These are phyloP conservation scores for Ceratocystis variospora DNA, from an alignment of 2,329 filamentous ascomycete genomes.

Conservation along the genomic window DNA sequence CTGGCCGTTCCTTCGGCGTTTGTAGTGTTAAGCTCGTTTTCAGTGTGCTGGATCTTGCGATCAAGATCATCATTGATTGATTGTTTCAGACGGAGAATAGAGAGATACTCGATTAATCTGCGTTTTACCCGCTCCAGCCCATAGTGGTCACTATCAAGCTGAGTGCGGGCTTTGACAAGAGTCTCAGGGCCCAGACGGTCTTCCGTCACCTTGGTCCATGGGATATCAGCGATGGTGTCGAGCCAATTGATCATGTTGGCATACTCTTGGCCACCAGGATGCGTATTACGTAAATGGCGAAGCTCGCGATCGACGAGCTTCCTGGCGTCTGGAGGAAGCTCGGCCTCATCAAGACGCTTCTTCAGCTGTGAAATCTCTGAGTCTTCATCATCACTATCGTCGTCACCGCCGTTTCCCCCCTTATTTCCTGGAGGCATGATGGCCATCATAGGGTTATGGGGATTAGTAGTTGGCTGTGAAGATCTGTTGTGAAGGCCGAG, in stretches of 20 bases:
- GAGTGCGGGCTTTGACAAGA: constrained; percentile 63
- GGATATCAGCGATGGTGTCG: constrained; percentile 85
- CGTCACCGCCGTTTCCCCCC: constrained; percentile 31
- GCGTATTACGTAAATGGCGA: constrained; percentile 84
- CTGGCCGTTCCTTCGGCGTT: constrained; percentile 30
- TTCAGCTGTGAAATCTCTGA: constrained; percentile 87
- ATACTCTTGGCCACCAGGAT: constrained; percentile 88
- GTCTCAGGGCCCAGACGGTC: constrained; percentile 76
- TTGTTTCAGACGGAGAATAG: constrained; percentile 91
- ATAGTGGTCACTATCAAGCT: constrained; percentile 92
- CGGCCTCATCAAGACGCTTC: constrained; percentile 70
- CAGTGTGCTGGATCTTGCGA: constrained; percentile 55
- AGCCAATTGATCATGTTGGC: constrained; percentile 87
- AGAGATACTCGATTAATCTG: constrained; percentile 83
- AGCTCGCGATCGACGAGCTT: constrained; percentile 88
- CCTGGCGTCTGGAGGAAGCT: constrained; percentile 67
- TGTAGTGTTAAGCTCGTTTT: constrained; percentile 35
- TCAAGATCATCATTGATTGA: constrained; percentile 74
- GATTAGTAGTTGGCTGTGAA: constrained; percentile 26
- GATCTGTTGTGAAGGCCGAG: constrained; percentile 24
- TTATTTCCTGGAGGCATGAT: constrained; percentile 17
- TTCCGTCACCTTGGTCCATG: constrained; percentile 73
- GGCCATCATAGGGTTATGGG: constrained; percentile 28
- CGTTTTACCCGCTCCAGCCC: constrained; percentile 96
- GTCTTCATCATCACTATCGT: constrained; percentile 65